Conservation (phyloP, 2,329 filamentous ascomycete species). For the Fusarium metavorans region DNA sequence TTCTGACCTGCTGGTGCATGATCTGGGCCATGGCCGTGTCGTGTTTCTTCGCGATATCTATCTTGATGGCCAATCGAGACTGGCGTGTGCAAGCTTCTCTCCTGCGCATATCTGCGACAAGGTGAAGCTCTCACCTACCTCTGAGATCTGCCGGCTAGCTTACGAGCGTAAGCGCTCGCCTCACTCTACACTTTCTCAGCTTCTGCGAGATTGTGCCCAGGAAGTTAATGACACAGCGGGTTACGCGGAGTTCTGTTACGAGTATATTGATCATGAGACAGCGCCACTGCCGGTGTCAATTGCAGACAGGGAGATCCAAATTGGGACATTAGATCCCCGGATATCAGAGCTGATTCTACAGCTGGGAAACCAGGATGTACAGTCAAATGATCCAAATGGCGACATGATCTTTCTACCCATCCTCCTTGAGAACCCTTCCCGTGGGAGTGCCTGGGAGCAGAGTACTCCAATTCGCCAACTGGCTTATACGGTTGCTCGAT, state of each 20-base stretch:
- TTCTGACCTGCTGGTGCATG: slow-evolving; percentile 84
- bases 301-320: slow-evolving; percentile 13
- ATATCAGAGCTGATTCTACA: slow-evolving; percentile 55
- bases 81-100: slow-evolving; percentile 46
- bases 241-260: slow-evolving; percentile 48
- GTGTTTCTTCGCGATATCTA: slow-evolving; percentile 77
- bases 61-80: slow-evolving; percentile 37
- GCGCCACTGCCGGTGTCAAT: slow-evolving; percentile 29
- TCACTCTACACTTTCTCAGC: slow-evolving; percentile 46
- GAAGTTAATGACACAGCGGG: slow-evolving; percentile 32
- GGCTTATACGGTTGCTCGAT: slow-evolving; percentile 64
- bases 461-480: slow-evolving; percentile 63
- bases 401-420: slow-evolving; percentile 73
- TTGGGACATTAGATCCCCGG: slow-evolving; percentile 51
- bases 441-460: slow-evolving; percentile 68
- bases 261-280: slow-evolving; percentile 46
- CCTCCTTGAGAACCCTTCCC: slow-evolving; percentile 67
- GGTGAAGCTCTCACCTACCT: slow-evolving; percentile 53
- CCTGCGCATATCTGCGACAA: slow-evolving; percentile 54
- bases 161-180: slow-evolving; percentile 50
- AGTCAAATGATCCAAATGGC: slow-evolving; percentile 33
- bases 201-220: slow-evolving; percentile 45
- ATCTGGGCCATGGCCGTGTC: slow-evolving; percentile 75
- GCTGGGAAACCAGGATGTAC: slow-evolving; percentile 24
- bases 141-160: slow-evolving; percentile 49